These are phyloP conservation scores for Chlamydomonas applanata DNA, from an alignment of 139 green algal genomes.

Conservation along the genomic window DNA sequence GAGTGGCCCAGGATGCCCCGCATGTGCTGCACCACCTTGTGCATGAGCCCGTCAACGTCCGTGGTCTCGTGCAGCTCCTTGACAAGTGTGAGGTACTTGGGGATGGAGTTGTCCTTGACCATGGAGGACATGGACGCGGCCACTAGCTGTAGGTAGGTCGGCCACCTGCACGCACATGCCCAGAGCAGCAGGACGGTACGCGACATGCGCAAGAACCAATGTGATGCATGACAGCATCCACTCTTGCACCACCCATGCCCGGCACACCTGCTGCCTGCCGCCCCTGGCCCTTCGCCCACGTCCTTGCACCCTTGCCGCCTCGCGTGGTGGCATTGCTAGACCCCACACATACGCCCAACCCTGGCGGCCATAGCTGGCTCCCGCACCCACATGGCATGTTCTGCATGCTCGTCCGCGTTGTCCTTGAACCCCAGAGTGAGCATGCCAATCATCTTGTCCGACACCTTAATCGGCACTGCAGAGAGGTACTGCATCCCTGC, in stretches of 20 bases:
- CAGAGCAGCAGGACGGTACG: too few species aligned
- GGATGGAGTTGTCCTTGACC: conserved; percentile 47
- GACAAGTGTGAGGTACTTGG: conserved; percentile 43
- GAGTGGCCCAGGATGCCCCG: conserved; percentile 36
- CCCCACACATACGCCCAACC: too few species aligned
- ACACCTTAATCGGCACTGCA: conserved; percentile 42
- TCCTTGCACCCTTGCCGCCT: too few species aligned
- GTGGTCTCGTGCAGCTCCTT: conserved; percentile 24
- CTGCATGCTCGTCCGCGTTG: conserved; percentile 10
- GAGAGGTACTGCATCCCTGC: conserved; percentile 31
- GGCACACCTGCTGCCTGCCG: neutral
- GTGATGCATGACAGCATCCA: neutral
- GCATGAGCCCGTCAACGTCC: conserved; percentile 32
- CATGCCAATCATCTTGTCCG: conserved; percentile 33
- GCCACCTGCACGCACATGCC: conserved; percentile 33
- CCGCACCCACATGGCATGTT: conserved; percentile 23
- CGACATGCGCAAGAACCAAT: neutral
- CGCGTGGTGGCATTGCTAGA: too few species aligned
- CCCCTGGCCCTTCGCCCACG: too few species aligned
- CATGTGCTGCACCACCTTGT: conserved; percentile 43
- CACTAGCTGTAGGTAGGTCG: conserved; percentile 51
- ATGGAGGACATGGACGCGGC: conserved; percentile 42
- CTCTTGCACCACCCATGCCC: neutral
- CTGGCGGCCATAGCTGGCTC: too few species aligned
- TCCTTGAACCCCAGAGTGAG: conserved; percentile 48